Evolutionary conservation across 148 eudicot genomes (phyloP), one percentile per base, ranked within the genome.

Genomic region (Chenopodium suecicum): DNA sequence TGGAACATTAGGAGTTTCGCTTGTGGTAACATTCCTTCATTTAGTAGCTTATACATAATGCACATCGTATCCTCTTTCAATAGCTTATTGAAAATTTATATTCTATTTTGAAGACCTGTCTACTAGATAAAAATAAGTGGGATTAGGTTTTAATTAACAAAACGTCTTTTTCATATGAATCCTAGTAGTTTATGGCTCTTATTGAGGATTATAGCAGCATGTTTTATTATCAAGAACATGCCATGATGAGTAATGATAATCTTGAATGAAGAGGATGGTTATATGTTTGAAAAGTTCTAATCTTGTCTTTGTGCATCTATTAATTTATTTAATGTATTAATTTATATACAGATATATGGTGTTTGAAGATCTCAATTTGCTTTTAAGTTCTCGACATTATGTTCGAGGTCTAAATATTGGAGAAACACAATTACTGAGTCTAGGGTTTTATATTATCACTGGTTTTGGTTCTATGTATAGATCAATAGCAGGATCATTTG

Each of bases 271-370:
- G 41, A 37, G 54, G 44, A 63, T 79, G 65, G 20, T 79, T 31
- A 9, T 12, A 22, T 79, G 27, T 52, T 37, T 37, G 7, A 31
- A 68, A 5, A 68, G 23, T 46, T 2, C n/a, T 8, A 54, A 20
- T 11, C 16, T 44, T 72, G 31, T 20, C 29, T 44, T 22, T 72
- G 75, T 64, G 47, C 68, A 46, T 75, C 7, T 19, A 23, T 32
- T n/a, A 41, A 23, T 54, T 81, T 72, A 41, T 16, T 37, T 78
- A 54, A 63, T 67, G 44, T 50, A 1, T 74, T 8, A 63, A 31
- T 77, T 11, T 48, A 65, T 77, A 25, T 80, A 54, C 86, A 88
- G 90, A 85, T 86, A 82, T 80, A 84, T 85, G 86, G 87, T 89
- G 86, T 86, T 83, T 86, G 84, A 84, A 79, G 83, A 84, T 81